Evolutionary conservation across 176 grass and related monocot species (phyloP).

Genomic region (bread wheat (Triticum aestivum)): DNA sequence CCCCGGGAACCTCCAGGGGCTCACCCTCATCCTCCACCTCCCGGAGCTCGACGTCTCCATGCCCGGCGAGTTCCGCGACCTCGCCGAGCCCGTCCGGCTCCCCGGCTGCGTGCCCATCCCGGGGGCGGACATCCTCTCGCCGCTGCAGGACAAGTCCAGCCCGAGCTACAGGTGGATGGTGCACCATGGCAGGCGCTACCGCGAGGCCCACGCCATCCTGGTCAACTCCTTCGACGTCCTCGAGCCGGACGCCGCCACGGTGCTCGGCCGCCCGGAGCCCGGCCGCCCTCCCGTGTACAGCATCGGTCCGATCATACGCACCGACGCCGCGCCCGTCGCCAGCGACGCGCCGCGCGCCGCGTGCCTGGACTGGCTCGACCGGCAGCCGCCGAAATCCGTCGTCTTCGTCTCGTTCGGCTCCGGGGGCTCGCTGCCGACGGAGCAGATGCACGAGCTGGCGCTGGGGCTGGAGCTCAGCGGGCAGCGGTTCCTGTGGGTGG

Average conservation of each 20-base stretch:
- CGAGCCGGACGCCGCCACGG: neutral
- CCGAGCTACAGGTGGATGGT: neutral
- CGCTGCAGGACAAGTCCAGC: neutral
- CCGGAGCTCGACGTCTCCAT: neutral
- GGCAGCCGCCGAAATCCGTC: conserved; percentile 42
- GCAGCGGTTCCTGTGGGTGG: neutral
- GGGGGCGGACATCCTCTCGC: neutral
- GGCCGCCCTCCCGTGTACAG: neutral
- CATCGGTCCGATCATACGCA: neutral
- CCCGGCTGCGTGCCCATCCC: neutral
- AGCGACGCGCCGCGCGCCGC: neutral
- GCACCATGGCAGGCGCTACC: neutral
- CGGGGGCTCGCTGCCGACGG: conserved; percentile 23
- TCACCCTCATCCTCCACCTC: neutral
- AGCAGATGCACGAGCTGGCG: conserved; percentile 54
- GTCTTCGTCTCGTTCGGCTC: conserved; percentile 65
- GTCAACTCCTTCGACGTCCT: neutral
- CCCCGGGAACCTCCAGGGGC: neutral
- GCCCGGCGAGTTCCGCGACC: neutral
- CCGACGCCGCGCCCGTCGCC: neutral
- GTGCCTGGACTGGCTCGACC: conserved; percentile 61
- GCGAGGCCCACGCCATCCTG: neutral
- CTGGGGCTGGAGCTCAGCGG: conserved; percentile 53
- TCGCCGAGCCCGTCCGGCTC: neutral
- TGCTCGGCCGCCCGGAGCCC: neutral